Evolutionary conservation across 768 basidiomycete genomes (phyloP).

Genomic region (Naganishia vaughanmartiniae): DNA sequence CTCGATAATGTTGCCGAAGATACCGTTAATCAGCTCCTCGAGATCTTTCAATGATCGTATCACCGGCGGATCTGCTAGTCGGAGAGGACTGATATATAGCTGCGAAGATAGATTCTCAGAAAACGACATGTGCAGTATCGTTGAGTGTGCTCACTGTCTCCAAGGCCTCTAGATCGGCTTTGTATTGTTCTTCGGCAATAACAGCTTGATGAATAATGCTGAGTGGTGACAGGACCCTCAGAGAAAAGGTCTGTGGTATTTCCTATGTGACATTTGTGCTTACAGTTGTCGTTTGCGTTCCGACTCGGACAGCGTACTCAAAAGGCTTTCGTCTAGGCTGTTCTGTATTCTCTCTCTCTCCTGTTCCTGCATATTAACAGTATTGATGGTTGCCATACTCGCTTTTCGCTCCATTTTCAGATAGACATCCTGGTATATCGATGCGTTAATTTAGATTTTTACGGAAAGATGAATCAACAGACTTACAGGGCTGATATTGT

Average conservation of each 20-base stretch:
- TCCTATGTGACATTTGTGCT: neutral
- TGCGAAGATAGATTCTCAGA: constrained; percentile 41
- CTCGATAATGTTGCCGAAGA: constrained; percentile 90
- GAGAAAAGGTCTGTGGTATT: neutral
- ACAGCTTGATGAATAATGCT: constrained; percentile 82
- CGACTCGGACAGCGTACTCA: constrained; percentile 60
- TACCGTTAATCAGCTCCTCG: constrained; percentile 90
- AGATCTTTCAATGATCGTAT: constrained; percentile 61
- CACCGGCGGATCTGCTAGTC: constrained; percentile 70
- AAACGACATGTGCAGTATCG: neutral
- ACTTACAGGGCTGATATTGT: constrained; percentile 39
- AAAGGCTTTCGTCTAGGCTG: constrained; percentile 17
- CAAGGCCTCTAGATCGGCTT: constrained; percentile 79
- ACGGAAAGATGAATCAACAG: constrained; percentile 15
- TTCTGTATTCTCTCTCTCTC: constrained; percentile 20
- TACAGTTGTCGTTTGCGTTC: constrained; percentile 75
- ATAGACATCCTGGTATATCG: constrained; percentile 7
- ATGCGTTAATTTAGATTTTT: neutral
- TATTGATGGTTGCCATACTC: constrained; percentile 12
- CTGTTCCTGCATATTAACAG: constrained; percentile 9
- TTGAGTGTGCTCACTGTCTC: constrained; percentile 62
- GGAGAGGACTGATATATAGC: constrained; percentile 76
- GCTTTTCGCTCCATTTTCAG: constrained; percentile 18
- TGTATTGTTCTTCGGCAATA: constrained; percentile 80
- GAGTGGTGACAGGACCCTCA: constrained; percentile 35